Conservation (phyloP, 2,329 filamentous ascomycete genomes). For the Salinomyces thailandicus region DNA sequence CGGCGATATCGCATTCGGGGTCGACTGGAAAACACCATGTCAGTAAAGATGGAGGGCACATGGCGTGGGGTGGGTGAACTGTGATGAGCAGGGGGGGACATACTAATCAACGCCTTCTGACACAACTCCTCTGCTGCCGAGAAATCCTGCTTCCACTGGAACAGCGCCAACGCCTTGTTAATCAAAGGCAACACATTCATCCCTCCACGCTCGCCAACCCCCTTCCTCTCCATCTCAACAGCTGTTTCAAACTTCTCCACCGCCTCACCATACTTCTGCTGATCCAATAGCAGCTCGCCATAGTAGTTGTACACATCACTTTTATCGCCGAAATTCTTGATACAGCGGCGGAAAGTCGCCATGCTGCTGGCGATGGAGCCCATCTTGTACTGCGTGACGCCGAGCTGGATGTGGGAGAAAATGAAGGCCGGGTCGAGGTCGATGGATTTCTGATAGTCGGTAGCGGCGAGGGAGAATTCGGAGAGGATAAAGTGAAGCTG, state of each 20-base stretch:
- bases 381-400: constrained; percentile 99
- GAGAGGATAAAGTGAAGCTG: constrained; percentile 96
- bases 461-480: constrained; percentile 85
- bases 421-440: constrained; percentile 94
- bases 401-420: constrained; percentile 98
- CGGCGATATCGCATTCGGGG: constrained; percentile 95
- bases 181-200: constrained; percentile 98
- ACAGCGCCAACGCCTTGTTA: constrained; percentile 94
- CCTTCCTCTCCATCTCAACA: constrained; percentile 94
- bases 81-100: constrained; percentile 30
- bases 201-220: constrained; percentile 58
- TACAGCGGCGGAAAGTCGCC: constrained; percentile 93
- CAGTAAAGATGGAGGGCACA: no score
- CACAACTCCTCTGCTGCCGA: constrained; percentile 89
- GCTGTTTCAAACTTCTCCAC: constrained; percentile 97
- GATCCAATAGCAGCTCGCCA: constrained; percentile 89
- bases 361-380: constrained; percentile 94
- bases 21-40: constrained; percentile 70
- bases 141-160: constrained; percentile 98
- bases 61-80: constrained; percentile 25
- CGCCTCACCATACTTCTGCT: constrained; percentile 88
- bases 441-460: constrained; percentile 99
- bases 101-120: constrained; percentile 94
- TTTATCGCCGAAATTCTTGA: constrained; percentile 96
- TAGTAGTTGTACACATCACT: constrained; percentile 99